Conservation (phyloP, 345 rosid species). For the Sonneratia caseolaris region DNA sequence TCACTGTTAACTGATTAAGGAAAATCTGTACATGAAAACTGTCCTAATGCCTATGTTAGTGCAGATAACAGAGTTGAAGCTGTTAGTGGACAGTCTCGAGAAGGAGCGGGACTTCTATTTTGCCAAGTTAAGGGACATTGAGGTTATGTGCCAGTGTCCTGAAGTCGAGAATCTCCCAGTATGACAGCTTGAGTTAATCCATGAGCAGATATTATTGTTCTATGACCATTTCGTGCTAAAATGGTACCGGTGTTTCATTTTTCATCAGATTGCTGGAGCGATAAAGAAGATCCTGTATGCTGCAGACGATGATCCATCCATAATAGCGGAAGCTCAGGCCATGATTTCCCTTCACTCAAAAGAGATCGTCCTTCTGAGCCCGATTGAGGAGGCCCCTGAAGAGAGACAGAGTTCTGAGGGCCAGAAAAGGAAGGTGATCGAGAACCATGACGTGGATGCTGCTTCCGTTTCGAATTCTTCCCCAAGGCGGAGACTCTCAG, state of each 20-base stretch:
- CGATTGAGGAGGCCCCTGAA: slow-evolving; percentile 66
- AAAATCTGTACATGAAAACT: neutral
- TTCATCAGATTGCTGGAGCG: slow-evolving; percentile 63
- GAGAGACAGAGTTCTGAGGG: slow-evolving; percentile 47
- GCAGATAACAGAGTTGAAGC: slow-evolving; percentile 92
- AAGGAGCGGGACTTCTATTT: slow-evolving; percentile 97
- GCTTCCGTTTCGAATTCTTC: slow-evolving; percentile 60
- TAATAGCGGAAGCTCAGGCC: slow-evolving; percentile 60
- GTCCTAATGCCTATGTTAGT: slow-evolving; percentile 6
- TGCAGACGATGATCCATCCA: slow-evolving; percentile 57
- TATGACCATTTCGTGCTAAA: neutral
- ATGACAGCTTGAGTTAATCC: slow-evolving; percentile 1
- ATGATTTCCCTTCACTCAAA: slow-evolving; percentile 35
- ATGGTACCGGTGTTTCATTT: neutral
- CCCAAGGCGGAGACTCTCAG: slow-evolving; percentile 77
- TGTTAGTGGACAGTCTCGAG: slow-evolving; percentile 86
- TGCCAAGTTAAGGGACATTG: slow-evolving; percentile 78
- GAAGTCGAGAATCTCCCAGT: slow-evolving; percentile 60
- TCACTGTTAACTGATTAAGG: neutral
- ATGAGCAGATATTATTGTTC: neutral
- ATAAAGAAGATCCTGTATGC: slow-evolving; percentile 75
- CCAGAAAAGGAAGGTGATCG: slow-evolving; percentile 70
- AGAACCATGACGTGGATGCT: slow-evolving; percentile 65
- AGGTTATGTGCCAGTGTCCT: slow-evolving; percentile 72
- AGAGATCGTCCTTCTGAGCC: slow-evolving; percentile 43